Conservation (phyloP, 1,284 basidiomycete genomes). For the Trichosporon faecale region DNA sequence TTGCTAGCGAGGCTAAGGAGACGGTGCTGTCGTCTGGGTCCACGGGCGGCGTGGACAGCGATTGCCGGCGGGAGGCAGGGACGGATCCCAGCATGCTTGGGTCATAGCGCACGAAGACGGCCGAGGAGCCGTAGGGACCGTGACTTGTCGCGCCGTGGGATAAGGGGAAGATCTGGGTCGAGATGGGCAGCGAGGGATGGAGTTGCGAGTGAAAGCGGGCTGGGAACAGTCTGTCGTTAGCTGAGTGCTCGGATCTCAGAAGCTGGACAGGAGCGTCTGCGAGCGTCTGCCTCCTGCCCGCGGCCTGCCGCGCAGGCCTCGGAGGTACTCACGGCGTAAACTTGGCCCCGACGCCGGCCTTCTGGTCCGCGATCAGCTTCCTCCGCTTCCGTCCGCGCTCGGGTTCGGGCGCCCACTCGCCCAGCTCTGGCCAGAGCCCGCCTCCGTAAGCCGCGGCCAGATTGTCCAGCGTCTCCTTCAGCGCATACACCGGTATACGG, state of each 20-base stretch:
- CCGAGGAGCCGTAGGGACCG: conserved; percentile 46
- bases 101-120: conserved; percentile 47
- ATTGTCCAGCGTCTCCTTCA: conserved; percentile 37
- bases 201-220: conserved; percentile 27
- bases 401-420: conserved; percentile 36
- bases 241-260: too few relatives aligned
- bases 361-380: conserved; percentile 17
- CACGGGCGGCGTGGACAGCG: conserved; percentile 2
- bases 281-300: too few relatives aligned
- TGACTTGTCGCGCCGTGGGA: conserved; percentile 46
- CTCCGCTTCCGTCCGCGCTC: conserved; percentile 18
- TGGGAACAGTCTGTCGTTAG: not conserved
- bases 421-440: conserved; percentile 50
- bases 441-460: conserved; percentile 45
- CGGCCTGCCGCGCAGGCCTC: not conserved
- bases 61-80: conserved; percentile 12
- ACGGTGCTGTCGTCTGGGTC: conserved; percentile 8
- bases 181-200: conserved; percentile 39
- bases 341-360: conserved; percentile 31
- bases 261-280: not conserved
- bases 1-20: not conserved
- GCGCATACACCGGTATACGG: conserved; percentile 43
- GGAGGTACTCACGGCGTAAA: conserved; percentile 36
- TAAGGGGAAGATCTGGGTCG: conserved; percentile 41
- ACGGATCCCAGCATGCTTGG: conserved; percentile 20